A percentile compares a stretch with the other conserved stretches of the same genome.
These are phyloP conservation scores for Chrysosporium queenslandicum DNA, from an alignment of 2,329 filamentous ascomycete genomes.

Conservation along the genomic window DNA sequence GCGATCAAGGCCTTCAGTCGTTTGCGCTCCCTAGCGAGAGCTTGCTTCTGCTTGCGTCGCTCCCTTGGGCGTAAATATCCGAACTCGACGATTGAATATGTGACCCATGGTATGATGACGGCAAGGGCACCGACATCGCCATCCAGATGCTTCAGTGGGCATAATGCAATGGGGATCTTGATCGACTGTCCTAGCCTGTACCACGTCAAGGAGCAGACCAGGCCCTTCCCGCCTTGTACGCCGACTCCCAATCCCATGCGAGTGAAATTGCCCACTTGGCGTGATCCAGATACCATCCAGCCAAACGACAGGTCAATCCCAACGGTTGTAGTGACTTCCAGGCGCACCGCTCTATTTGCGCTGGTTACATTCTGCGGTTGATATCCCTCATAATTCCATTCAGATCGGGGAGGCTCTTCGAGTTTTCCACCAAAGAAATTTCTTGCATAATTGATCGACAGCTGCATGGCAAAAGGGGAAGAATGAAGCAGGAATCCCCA, in stretches of 20 bases:
- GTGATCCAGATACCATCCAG: conserved; percentile 31
- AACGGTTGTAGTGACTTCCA: conserved; percentile 27
- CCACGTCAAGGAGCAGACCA: conserved; percentile 34
- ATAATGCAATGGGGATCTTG: conserved; percentile 32
- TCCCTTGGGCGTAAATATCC: conserved; percentile 33
- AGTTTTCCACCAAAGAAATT: conserved; percentile 31
- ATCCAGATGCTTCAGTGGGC: conserved; percentile 27
- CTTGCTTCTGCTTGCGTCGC: conserved; percentile 27
- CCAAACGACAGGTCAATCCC: conserved; percentile 23
- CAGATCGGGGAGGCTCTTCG: conserved; percentile 27
- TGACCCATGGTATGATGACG: conserved; percentile 31
- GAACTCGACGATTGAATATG: conserved; percentile 36
- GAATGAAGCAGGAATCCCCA: conserved; percentile 28
- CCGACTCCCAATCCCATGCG: conserved; percentile 33
- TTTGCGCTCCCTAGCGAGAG: conserved; percentile 29
- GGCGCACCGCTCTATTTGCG: conserved; percentile 26
- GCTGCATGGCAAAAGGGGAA: conserved; percentile 23
- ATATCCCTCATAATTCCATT: conserved; percentile 36
- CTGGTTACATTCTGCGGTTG: conserved; percentile 24
- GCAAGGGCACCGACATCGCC: conserved; percentile 29
- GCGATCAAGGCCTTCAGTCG: conserved; percentile 30
- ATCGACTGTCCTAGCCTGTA: conserved; percentile 34
- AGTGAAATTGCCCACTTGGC: conserved; percentile 31
- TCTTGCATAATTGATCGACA: conserved; percentile 29
- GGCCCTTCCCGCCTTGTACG: conserved; percentile 26